A percentile compares a stretch with the other conserved stretches of the same genome.
These are phyloP conservation scores for Hyaloscypha finlandica DNA, from an alignment of 495 filamentous ascomycete genomes.

Conservation along the genomic window DNA sequence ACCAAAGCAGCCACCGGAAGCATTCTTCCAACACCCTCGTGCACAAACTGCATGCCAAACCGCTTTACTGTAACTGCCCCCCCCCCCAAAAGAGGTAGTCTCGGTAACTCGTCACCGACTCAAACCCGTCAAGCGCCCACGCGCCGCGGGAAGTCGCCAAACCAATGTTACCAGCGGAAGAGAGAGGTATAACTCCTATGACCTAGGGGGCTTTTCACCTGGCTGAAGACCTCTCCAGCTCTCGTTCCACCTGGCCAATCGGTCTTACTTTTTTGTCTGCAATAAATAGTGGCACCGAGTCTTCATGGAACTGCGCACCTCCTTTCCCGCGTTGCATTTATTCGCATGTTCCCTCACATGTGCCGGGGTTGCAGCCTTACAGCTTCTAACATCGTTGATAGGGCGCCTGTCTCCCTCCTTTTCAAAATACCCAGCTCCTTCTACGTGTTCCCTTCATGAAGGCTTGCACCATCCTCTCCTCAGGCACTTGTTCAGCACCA, in stretches of 20 bases:
- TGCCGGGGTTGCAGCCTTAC: not conserved
- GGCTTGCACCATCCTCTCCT: not conserved
- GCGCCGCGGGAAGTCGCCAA: not conserved
- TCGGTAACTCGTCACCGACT: not conserved
- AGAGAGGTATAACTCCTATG: not conserved
- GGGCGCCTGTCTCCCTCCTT: not conserved
- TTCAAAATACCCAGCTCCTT: not conserved
- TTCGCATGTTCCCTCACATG: not conserved
- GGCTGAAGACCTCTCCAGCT: conserved; percentile 10
- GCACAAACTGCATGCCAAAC: not conserved
- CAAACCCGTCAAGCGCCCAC: conserved; percentile 4
- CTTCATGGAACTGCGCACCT: not conserved
- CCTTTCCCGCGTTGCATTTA: not conserved
- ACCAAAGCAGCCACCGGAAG: conserved; percentile 17
- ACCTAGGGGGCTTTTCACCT: conserved; percentile 4
- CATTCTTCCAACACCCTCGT: conserved; percentile 13
- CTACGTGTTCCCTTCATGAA: not conserved
- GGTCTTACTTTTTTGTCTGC: conserved; percentile 11
- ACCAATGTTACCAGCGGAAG: not conserved
- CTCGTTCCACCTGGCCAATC: conserved; percentile 18
- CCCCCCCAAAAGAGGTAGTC: conserved; percentile 4
- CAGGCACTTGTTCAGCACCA: not conserved
- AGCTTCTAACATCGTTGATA: not conserved
- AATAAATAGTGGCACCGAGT: conserved; percentile 16
- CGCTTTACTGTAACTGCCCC: not conserved